Evolutionary conservation across 306 rosid genomes (phyloP).

Genomic region (Albizia julibrissin): DNA sequence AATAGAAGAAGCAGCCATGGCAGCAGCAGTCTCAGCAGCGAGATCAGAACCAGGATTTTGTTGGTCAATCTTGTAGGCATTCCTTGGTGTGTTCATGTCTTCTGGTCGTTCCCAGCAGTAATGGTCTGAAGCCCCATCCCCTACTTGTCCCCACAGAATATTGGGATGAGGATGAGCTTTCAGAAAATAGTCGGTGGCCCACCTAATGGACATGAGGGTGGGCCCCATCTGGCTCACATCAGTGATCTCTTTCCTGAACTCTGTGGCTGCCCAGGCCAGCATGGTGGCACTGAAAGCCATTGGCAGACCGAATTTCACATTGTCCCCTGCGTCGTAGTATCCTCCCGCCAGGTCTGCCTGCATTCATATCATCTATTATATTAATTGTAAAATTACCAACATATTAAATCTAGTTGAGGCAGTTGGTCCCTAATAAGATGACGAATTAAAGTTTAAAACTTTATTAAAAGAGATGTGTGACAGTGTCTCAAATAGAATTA

Average conservation of each 20-base stretch:
- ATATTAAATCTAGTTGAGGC: rapidly evolving
- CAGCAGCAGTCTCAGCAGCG: slow-evolving; percentile 90
- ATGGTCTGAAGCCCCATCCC: slow-evolving; percentile 88
- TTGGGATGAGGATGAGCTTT: slow-evolving; percentile 82
- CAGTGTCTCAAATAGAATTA: rapidly evolving
- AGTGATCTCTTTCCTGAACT: slow-evolving; percentile 67
- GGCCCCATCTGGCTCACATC: slow-evolving; percentile 59
- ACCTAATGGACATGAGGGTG: slow-evolving; percentile 68
- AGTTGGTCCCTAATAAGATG: rapidly evolving
- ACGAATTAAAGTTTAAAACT: rapidly evolving
- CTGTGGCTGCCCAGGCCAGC: slow-evolving; percentile 86
- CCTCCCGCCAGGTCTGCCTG: slow-evolving; percentile 86
- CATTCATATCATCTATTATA: not conserved
- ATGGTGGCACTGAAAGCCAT: slow-evolving; percentile 82
- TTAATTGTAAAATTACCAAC: too few species aligned
- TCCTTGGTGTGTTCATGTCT: slow-evolving; percentile 83
- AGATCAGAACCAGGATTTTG: slow-evolving; percentile 86
- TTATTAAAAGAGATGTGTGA: rapidly evolving
- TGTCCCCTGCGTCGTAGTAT: slow-evolving; percentile 94
- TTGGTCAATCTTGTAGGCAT: slow-evolving; percentile 72
- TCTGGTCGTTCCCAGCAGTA: slow-evolving; percentile 92
- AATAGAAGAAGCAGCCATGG: slow-evolving; percentile 83
- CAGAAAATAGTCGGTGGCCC: slow-evolving; percentile 86
- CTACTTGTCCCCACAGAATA: slow-evolving; percentile 94
- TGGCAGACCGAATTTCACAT: slow-evolving; percentile 89